phyloP scores from a whole-genome alignment of 805 yeast species.

The Isabelozyma rhagii region DNA sequence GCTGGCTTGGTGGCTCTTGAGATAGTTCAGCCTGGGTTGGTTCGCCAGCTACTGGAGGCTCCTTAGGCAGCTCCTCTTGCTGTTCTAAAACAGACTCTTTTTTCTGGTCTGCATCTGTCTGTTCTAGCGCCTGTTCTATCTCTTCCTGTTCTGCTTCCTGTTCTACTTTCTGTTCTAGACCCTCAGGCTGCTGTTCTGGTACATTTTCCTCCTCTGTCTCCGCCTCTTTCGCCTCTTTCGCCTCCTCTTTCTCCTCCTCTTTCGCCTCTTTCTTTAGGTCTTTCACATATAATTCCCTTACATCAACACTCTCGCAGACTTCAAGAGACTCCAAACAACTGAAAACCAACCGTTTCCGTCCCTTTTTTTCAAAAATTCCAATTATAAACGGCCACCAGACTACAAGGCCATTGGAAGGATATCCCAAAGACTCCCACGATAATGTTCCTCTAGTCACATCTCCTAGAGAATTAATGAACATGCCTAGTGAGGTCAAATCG shows the following conservation, averaged over 20 bases:
- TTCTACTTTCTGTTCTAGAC: background rate
- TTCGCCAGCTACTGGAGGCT: background rate
- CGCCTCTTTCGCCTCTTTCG: too few species aligned
- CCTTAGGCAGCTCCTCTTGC: background rate
- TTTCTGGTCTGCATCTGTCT: background rate
- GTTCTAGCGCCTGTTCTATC: background rate
- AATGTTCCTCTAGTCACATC: slow-evolving; percentile 42
- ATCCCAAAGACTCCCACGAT: slow-evolving; percentile 33
- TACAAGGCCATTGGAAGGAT: slow-evolving; percentile 30
- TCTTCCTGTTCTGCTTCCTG: background rate
- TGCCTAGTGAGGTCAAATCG: slow-evolving; percentile 30
- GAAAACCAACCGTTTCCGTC: slow-evolving; percentile 11
- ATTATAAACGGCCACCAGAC: slow-evolving; percentile 36
- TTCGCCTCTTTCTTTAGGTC: too few species aligned
- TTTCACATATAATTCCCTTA: background rate
- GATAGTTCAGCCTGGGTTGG: background rate
- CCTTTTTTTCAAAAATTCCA: slow-evolving; percentile 19
- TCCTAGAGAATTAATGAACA: slow-evolving; percentile 37
- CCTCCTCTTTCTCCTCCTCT: too few species aligned
- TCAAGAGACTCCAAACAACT: slow-evolving; percentile 25
- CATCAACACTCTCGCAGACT: slow-evolving; percentile 1
- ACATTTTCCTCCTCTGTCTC: too few species aligned
- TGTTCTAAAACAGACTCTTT: background rate
- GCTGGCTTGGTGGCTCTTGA: background rate
- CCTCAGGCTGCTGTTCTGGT: too few species aligned